Evolutionary conservation across 2,329 filamentous ascomycete species (phyloP).

Genomic region (Didymosphaeria variabile): DNA sequence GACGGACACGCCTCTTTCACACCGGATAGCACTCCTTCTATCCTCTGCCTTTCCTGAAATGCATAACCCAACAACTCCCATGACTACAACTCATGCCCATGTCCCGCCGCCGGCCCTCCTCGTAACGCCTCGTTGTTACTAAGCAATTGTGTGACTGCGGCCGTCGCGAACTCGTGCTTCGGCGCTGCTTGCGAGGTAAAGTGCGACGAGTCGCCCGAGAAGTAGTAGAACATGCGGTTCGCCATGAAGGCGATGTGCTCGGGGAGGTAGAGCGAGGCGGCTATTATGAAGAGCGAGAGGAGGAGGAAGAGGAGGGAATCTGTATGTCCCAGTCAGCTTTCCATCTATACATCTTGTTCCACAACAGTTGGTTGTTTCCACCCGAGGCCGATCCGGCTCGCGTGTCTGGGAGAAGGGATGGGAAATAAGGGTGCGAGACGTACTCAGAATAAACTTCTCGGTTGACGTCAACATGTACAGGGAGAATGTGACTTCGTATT

Average conservation of each 20-base stretch:
- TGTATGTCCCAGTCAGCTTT: conserved; percentile 64
- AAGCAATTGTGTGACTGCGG: conserved; percentile 20
- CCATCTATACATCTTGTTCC: background rate
- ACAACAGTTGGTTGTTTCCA: background rate
- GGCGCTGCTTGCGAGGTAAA: conserved; percentile 21
- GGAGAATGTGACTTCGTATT: conserved; percentile 96
- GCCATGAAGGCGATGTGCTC: conserved; percentile 86
- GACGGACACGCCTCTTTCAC: background rate
- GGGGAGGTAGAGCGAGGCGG: conserved; percentile 89
- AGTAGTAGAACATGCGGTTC: conserved; percentile 92
- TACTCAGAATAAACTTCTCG: conserved; percentile 98
- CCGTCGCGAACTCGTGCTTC: conserved; percentile 25
- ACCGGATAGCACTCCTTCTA: background rate
- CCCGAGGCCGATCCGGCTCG: no score
- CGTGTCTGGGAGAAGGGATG: background rate
- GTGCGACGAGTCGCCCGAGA: conserved; percentile 74
- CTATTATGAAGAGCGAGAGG: conserved; percentile 84
- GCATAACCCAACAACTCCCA: no score
- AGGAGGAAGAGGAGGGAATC: conserved; percentile 93
- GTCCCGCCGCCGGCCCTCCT: conserved; percentile 13
- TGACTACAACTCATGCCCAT: conserved; percentile 31
- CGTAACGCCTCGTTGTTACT: conserved; percentile 18
- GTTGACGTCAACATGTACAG: conserved; percentile 97
- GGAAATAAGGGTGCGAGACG: conserved; percentile 48
- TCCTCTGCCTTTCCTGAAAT: background rate